Conservation (phyloP, 2,329 filamentous ascomycete species). For the Colletotrichum godetiae region DNA sequence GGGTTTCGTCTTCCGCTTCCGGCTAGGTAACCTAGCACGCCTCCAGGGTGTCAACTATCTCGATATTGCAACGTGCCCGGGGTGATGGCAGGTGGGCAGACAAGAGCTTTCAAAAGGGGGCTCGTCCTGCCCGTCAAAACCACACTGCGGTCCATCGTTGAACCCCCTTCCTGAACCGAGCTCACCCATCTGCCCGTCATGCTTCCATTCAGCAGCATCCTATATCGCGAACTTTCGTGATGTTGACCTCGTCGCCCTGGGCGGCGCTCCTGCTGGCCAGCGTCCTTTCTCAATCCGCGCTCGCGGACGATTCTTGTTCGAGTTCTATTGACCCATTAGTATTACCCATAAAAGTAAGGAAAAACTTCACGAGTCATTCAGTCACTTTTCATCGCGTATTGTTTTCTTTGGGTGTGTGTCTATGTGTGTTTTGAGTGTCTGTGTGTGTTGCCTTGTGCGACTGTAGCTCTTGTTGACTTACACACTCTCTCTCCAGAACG, state of each 20-base stretch:
- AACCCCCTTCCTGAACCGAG: neutral
- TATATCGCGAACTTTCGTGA: constrained; percentile 23
- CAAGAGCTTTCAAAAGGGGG: constrained; percentile 26
- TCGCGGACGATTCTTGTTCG: constrained; percentile 26
- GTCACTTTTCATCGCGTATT: neutral
- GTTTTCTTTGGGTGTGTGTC: constrained; percentile 8
- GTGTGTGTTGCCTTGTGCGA: neutral
- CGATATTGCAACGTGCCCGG: constrained; percentile 20
- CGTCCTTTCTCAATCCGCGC: constrained; percentile 22
- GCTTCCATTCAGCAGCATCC: constrained; percentile 19
- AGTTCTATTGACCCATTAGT: constrained; percentile 24
- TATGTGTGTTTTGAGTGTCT: neutral
- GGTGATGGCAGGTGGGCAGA: constrained; percentile 5
- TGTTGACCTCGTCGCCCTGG: constrained; percentile 29
- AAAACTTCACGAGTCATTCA: constrained; percentile 10
- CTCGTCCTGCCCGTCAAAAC: constrained; percentile 15
- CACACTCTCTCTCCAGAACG: constrained; percentile 15
- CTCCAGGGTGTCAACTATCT: constrained; percentile 25
- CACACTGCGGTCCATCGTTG: neutral
- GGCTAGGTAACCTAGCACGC: constrained; percentile 15
- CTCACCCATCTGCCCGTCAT: constrained; percentile 25
- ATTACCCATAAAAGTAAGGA: constrained; percentile 33
- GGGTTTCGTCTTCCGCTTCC: constrained; percentile 24
- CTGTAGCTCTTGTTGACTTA: constrained; percentile 14
- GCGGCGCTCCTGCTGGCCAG: constrained; percentile 31